phyloP scores from a whole-genome alignment of 352 stramenopile species.

The Lagenidium sp. region DNA sequence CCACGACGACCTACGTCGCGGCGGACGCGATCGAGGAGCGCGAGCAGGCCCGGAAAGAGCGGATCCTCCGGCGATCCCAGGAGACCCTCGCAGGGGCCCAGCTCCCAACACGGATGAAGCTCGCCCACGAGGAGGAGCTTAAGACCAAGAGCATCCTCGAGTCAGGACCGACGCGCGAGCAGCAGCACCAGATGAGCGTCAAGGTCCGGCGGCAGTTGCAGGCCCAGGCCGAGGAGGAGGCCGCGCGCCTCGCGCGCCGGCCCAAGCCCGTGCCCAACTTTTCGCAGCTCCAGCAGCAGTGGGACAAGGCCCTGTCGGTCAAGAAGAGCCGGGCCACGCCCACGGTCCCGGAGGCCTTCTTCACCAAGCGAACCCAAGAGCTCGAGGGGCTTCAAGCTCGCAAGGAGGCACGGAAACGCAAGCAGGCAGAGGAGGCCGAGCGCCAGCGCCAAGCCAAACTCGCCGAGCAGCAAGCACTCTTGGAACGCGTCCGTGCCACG shows the following conservation, averaged over 20 bases:
- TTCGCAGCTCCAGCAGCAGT: slow-evolving; percentile 40
- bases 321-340: slow-evolving; percentile 23
- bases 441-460: slow-evolving; percentile 12
- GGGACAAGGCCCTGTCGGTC: slow-evolving; percentile 25
- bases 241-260: slow-evolving; percentile 8
- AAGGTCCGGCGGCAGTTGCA: slow-evolving; percentile 41
- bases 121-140: slow-evolving; percentile 8
- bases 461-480: slow-evolving; percentile 23
- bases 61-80: slow-evolving; percentile 37
- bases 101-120: slow-evolving; percentile 44
- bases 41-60: slow-evolving; percentile 36
- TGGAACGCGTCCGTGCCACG: slow-evolving; percentile 18
- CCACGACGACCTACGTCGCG: slow-evolving; percentile 37
- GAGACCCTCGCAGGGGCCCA: slow-evolving; percentile 28
- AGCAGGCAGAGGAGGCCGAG: slow-evolving; percentile 29
- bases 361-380: slow-evolving; percentile 28
- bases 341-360: slow-evolving; percentile 30
- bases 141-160: neutral
- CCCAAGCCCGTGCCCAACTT: slow-evolving; percentile 61
- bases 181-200: slow-evolving; percentile 19
- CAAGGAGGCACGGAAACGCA: slow-evolving; percentile 37
- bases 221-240: slow-evolving; percentile 30
- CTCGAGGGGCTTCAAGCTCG: slow-evolving; percentile 27
- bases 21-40: slow-evolving; percentile 11
- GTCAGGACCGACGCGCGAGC: neutral